Conservation (phyloP, 345 rosid species). For the Isatis tinctoria region DNA sequence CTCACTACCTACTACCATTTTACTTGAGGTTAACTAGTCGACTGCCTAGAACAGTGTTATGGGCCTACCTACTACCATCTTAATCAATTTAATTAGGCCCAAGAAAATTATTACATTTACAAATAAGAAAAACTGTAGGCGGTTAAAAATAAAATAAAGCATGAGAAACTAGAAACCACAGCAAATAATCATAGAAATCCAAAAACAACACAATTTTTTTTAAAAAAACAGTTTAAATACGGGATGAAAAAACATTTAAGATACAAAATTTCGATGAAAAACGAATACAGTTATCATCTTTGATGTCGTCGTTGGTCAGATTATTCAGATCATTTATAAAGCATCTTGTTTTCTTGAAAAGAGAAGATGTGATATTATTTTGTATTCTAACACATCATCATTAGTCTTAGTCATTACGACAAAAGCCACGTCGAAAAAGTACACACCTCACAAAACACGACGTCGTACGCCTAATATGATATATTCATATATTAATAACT, state of each 20-base stretch:
- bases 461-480: not conserved
- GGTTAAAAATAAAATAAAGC: no score
- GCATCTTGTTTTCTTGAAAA: not conserved
- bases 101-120: not conserved
- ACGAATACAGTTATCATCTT: not conserved
- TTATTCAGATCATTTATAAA: not conserved
- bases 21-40: not conserved
- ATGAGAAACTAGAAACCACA: not conserved
- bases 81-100: not conserved
- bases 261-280: not conserved
- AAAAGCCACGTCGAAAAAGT: slow-evolving; percentile 1
- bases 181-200: not conserved
- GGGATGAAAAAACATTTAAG: not conserved
- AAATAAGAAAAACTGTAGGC: not conserved
- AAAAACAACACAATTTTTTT: not conserved
- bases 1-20: no score
- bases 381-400: slow-evolving; percentile 1
- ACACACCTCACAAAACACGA: not conserved
- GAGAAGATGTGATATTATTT: not conserved
- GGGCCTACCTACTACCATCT: not conserved
- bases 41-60: not conserved
- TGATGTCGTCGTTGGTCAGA: no score
- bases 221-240: no score
- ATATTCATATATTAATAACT: not conserved
- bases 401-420: no score